A percentile compares a stretch with the other conserved stretches of the same genome.
phyloP scores from a whole-genome alignment of 225 moss, liverwort and hornwort species.

The Asterella californica region DNA sequence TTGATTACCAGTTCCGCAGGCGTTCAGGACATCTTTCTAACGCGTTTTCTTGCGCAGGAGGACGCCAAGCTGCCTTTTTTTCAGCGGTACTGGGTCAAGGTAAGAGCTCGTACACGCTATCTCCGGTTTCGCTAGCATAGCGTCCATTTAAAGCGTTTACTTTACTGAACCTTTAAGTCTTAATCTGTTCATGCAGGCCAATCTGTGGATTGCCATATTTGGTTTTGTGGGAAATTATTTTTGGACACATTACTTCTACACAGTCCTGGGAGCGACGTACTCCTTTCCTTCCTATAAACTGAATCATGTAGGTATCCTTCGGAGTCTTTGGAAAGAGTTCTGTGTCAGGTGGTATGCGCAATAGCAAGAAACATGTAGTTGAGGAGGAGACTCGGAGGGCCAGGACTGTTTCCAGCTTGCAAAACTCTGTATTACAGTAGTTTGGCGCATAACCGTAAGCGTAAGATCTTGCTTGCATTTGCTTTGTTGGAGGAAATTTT shows the following conservation, averaged over 20 bases:
- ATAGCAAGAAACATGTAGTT: neutral
- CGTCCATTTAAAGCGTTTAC: neutral
- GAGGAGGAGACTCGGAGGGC: neutral
- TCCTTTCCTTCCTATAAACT: conserved; percentile 88
- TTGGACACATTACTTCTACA: conserved; percentile 98
- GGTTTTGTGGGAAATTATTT: conserved; percentile 96
- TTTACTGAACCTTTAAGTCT: neutral
- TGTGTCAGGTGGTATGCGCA: neutral
- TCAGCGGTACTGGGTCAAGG: conserved; percentile 93
- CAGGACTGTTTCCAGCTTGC: neutral
- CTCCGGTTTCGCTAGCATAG: neutral
- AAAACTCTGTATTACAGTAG: neutral
- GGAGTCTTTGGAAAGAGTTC: no score
- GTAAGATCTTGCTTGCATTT: neutral
- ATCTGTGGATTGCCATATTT: conserved; percentile 87
- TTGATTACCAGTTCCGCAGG: neutral
- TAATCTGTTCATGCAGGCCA: conserved; percentile 50
- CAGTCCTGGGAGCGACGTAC: conserved; percentile 90
- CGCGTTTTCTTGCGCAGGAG: conserved; percentile 43
- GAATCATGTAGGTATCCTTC: conserved; percentile 64
- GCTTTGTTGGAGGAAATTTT: neutral
- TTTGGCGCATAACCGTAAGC: neutral
- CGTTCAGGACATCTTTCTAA: neutral
- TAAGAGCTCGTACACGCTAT: conserved; percentile 13
- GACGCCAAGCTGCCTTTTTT: conserved; percentile 65